Base-by-base conservation (phyloP, 257 asterid species). In the Forsythia viridissima region DNA sequence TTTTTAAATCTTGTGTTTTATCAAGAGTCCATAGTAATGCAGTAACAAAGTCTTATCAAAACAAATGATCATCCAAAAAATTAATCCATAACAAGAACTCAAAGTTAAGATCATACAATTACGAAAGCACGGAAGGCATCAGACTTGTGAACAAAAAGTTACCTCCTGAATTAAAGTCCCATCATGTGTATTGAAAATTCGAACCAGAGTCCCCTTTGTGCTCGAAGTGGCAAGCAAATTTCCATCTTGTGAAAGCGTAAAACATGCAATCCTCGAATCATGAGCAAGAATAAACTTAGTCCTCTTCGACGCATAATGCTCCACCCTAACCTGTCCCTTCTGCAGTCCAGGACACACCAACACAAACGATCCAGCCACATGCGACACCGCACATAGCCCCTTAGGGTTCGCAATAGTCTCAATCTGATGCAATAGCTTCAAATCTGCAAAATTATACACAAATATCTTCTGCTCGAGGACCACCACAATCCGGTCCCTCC, bases 291-390 rank as follows among this genome's bases (percentile, higher is more conserved):
- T 80, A 81, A 82, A 90, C 81, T 86, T 91, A 3, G 92, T 91
- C 82, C 87, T 86, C 82, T 85, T 91, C 1, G 90, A 85, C 0
- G 81, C 85, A n/a, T 90, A 91, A 86, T 91, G 93, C 72, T 91
- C 93, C 77, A 91, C 91, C 76, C 91, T 86, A 44, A 90, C 89
- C 86, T 91, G 94, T 42, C 97, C 97, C 85, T 92, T 92, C 72
- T 81, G 91, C 83, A 88, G 57, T 39, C 97, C 95, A 0, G 92
- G 97, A 39, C 95, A 90, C 66, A 85, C 92, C 84, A 92, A 69
- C 30, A 90, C 93, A 82, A 84, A 87, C 6, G 92, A 71, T 37
- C 90, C 93, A 3, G 90, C 81, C 65, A 81, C 90, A 24, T 89
- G 91, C 5, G 97, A 92, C 38, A 92, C 89, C 79, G 88, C 95